Evolutionary conservation across 352 stramenopile species (phyloP), one percentile per base, ranked within the genome.

Genomic region (Phytopythium montanum): DNA sequence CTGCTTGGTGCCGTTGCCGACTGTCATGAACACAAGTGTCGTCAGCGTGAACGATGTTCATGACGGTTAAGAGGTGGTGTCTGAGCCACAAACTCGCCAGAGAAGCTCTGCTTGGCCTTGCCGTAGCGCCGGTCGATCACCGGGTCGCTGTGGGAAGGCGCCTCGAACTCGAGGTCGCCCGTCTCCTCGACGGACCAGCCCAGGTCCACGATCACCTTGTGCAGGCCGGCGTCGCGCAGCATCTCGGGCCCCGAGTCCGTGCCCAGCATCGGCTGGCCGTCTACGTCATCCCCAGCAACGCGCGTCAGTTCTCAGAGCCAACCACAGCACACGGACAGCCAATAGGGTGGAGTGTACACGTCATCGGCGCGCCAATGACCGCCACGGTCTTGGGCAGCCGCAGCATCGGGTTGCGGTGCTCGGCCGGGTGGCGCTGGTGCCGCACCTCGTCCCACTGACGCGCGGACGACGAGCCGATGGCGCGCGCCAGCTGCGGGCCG

Each of bases 331-430:
- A 3, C 8, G 14, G 8, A 38, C 33, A 38, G 33, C 3, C 31
- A 21, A 12, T 5, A 13, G 8, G 19, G 12, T 28, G 59, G 29
- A 12, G 66, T 77, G 41, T 69, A 95, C 86, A 87, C 12, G 85
- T 95, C 86, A 95, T 95, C 25, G 86, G 86, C n/a, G 84, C 86
- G 64, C 86, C 86, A 49, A 95, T 95, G 42, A 95, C 62, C 0
- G 82, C 70, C 41, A 92, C 86, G 0, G 86, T 94, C 55, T 88
- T 75, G 41, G 85, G 85, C 45, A 74, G 58, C 38, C 62, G 61
- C 48, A 95, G 59, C 54, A 78, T 54, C 56, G 74, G 63, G 65
- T 90, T 93, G 59, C 58, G 63, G 31, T 87, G 57, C 19, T 79
- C 70, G n/a, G 53, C 60, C 6, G 81, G 63, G 68, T 93, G 84